Percentiles rank a stretch among this genome's conserved stretches.
Evolutionary conservation across 805 yeast genomes (phyloP).

Genomic region (Phaffomyces opuntiae): DNA sequence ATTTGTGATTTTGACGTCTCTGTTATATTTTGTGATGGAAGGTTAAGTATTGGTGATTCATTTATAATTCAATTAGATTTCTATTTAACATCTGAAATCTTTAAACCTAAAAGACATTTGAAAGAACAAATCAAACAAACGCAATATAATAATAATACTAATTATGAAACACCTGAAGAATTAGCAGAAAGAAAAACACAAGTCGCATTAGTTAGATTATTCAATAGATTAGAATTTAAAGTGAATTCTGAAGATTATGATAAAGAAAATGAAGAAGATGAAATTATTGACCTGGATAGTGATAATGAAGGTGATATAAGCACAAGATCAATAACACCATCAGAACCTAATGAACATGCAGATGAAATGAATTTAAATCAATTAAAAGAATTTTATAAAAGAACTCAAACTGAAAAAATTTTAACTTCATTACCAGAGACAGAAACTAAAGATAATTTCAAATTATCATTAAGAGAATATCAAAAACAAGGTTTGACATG

Average conservation of each 20-base stretch:
- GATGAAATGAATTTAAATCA: conserved; percentile 61
- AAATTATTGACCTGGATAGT: conserved; percentile 29
- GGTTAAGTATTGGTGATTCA: conserved; percentile 69
- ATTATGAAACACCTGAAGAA: conserved; percentile 49
- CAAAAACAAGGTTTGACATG: conserved; percentile 83
- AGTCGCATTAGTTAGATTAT: conserved; percentile 45
- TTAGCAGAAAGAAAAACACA: conserved; percentile 44
- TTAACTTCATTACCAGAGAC: conserved; percentile 55
- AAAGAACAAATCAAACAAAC: conserved; percentile 13
- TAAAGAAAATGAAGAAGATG: conserved; percentile 13
- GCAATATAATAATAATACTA: conserved; percentile 9
- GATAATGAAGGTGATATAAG: conserved; percentile 34
- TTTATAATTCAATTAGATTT: conserved; percentile 67
- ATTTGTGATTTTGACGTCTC: conserved; percentile 50
- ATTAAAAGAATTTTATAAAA: conserved; percentile 62
- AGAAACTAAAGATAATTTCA: conserved; percentile 43
- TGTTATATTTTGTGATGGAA: conserved; percentile 49
- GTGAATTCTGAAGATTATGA: conserved; percentile 13
- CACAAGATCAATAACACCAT: background rate
- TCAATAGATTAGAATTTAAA: conserved; percentile 40
- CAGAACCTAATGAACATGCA: conserved; percentile 4
- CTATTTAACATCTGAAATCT: conserved; percentile 36
- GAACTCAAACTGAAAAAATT: conserved; percentile 59
- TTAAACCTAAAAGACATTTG: conserved; percentile 12
- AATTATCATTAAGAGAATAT: conserved; percentile 58